These are phyloP conservation scores for Pythium utonaiense DNA, from an alignment of 352 stramenopile genomes.

Conservation along the genomic window DNA sequence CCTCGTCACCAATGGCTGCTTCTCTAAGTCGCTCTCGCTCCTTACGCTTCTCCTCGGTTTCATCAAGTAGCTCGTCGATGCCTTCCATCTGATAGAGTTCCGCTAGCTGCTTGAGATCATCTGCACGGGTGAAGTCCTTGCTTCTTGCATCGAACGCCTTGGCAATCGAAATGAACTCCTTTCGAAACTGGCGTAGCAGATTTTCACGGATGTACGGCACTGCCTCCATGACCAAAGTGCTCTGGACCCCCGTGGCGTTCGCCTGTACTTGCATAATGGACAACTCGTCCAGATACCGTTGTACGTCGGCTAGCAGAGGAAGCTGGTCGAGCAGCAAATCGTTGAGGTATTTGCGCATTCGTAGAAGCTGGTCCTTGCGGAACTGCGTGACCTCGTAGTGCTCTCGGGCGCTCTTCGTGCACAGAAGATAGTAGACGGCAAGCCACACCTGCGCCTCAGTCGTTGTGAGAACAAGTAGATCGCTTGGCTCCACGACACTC, in stretches of 20 bases:
- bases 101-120: conserved; percentile 63
- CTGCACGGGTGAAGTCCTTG: conserved; percentile 35
- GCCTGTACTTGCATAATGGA: conserved; percentile 83
- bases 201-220: conserved; percentile 65
- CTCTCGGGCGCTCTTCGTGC: conserved; percentile 88
- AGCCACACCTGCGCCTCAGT: conserved; percentile 95
- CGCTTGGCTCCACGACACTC: conserved; percentile 71
- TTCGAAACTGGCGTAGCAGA: conserved; percentile 42
- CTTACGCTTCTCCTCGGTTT: conserved; percentile 19
- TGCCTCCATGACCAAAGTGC: conserved; percentile 73
- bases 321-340: conserved; percentile 94
- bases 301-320: conserved; percentile 91
- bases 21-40: conserved; percentile 5
- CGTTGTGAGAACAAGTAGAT: conserved; percentile 92
- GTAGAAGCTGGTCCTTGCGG: conserved; percentile 91
- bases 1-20: not conserved
- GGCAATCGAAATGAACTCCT: conserved; percentile 37
- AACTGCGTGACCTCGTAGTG: conserved; percentile 94
- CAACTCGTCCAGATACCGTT: conserved; percentile 95
- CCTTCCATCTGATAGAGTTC: conserved; percentile 81
- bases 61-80: conserved; percentile 70
- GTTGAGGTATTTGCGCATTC: conserved; percentile 94
- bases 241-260: conserved; percentile 22
- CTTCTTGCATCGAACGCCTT: conserved; percentile 45
- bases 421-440: conserved; percentile 92